Conservation (phyloP, 331 rosid genomes). For the Prunus yedoensis region DNA sequence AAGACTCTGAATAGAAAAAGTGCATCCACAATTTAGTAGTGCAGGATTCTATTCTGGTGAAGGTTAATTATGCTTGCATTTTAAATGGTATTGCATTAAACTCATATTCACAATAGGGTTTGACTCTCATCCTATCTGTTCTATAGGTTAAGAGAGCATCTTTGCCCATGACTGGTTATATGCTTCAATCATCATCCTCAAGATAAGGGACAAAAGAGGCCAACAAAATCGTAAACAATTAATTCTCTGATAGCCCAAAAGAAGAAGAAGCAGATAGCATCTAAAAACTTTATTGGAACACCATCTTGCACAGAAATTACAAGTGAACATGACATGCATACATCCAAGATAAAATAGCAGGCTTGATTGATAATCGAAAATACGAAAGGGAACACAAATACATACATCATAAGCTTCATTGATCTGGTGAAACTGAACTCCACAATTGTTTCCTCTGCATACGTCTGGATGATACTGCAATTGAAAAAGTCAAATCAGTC, state of each 20-base stretch:
- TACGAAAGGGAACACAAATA: neutral
- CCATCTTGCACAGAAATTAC: neutral
- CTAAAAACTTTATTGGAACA: neutral
- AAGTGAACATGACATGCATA: neutral
- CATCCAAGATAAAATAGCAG: neutral
- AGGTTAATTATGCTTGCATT: too few relatives aligned
- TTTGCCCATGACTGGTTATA: too few relatives aligned
- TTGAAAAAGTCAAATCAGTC: neutral
- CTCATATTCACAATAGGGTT: too few relatives aligned
- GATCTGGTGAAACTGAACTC: slow-evolving; percentile 76
- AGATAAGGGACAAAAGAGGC: too few relatives aligned
- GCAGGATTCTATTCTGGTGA: too few relatives aligned
- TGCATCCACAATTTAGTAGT: too few relatives aligned
- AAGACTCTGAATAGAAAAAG: too few relatives aligned
- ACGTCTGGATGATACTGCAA: slow-evolving; percentile 97
- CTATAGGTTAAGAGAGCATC: too few relatives aligned
- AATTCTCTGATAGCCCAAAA: neutral
- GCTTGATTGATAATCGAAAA: neutral
- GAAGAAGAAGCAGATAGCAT: neutral
- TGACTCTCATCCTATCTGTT: too few relatives aligned
- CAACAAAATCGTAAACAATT: neutral
- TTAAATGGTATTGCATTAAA: too few relatives aligned
- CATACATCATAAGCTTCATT: slow-evolving; percentile 92
- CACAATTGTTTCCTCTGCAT: slow-evolving; percentile 73
- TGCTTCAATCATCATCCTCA: too few relatives aligned